These are phyloP conservation scores for Russula emetica DNA, from an alignment of 768 basidiomycete species.

Conservation along the genomic window DNA sequence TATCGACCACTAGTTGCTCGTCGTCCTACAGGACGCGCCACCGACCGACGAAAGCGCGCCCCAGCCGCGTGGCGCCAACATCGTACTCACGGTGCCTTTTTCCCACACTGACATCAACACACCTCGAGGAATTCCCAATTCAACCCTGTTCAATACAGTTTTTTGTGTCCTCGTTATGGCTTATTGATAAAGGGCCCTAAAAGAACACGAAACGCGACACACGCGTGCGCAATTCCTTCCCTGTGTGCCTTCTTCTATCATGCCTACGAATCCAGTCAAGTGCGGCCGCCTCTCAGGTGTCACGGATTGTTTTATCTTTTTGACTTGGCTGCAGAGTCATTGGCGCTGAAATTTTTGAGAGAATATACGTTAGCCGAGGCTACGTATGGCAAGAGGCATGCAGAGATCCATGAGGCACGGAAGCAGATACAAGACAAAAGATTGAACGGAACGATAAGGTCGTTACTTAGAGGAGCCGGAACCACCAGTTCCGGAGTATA, in stretches of 20 bases:
- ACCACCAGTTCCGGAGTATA: background rate
- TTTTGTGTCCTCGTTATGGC: no score
- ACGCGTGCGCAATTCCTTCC: background rate
- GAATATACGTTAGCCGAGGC: constrained; percentile 12
- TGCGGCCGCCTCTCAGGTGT: background rate
- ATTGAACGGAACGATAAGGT: background rate
- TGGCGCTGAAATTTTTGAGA: constrained; percentile 9
- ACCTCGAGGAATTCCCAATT: constrained; percentile 7
- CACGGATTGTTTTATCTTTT: constrained; percentile 1
- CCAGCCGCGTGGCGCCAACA: constrained; percentile 19
- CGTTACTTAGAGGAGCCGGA: no score
- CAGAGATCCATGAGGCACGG: constrained; percentile 13
- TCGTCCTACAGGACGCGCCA: background rate
- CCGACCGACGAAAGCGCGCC: background rate
- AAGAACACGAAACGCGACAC: background rate
- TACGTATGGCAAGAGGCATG: constrained; percentile 20
- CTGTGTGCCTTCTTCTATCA: background rate
- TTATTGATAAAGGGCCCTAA: background rate
- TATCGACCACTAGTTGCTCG: background rate
- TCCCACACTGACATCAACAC: constrained; percentile 5
- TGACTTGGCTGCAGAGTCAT: constrained; percentile 12
- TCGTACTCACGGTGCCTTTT: constrained; percentile 5
- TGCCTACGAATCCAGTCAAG: background rate
- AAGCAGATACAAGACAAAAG: background rate
- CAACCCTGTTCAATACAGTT: background rate